phyloP scores from a whole-genome alignment of 805 yeast species.

The Zygotorulaspora chibaensis region DNA sequence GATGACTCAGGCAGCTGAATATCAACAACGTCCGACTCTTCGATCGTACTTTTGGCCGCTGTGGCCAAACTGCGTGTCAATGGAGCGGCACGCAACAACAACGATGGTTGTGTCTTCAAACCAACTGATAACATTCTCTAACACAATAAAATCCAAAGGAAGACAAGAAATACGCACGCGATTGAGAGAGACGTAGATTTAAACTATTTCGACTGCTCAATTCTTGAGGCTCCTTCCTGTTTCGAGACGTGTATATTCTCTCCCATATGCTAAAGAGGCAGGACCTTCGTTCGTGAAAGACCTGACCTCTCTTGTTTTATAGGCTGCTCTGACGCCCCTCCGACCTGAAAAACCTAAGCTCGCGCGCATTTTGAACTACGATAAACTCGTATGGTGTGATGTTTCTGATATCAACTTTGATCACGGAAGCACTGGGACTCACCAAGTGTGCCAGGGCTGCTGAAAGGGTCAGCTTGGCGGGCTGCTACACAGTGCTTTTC shows the following conservation, averaged over 20 bases:
- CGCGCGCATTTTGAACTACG: constrained; percentile 5
- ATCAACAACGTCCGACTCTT: constrained; percentile 34
- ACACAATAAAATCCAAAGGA: no score
- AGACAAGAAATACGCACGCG: no score
- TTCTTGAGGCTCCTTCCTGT: no score
- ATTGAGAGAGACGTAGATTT: no score
- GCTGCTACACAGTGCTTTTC: no score
- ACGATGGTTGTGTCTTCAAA: constrained; percentile 7
- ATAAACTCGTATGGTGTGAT: background rate
- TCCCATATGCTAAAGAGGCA: background rate
- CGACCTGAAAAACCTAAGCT: background rate
- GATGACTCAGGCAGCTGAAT: constrained; percentile 73
- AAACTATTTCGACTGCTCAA: no score
- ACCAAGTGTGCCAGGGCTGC: no score
- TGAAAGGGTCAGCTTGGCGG: no score
- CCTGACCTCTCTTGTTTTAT: background rate
- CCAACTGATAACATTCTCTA: constrained; percentile 10
- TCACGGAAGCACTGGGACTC: no score
- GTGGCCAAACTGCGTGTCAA: constrained; percentile 18
- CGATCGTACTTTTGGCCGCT: constrained; percentile 12
- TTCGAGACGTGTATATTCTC: no score
- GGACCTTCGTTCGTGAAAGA: background rate
- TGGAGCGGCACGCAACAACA: constrained; percentile 1
- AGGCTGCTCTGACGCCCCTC: constrained; percentile 1
- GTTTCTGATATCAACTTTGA: no score